These are phyloP conservation scores for Vinca major DNA, from an alignment of 305 asterid species.

Conservation along the genomic window DNA sequence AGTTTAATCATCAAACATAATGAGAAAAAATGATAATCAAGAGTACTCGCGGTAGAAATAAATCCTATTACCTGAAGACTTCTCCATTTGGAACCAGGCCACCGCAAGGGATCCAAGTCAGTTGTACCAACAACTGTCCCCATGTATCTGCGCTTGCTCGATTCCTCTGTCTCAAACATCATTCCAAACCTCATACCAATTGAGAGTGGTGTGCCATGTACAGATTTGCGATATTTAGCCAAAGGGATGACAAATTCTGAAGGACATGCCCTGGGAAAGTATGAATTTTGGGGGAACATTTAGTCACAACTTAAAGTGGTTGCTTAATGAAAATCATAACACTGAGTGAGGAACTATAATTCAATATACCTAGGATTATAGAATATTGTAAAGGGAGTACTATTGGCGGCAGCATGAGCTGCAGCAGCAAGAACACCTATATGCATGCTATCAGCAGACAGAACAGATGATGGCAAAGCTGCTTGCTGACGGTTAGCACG, in stretches of 20 bases:
- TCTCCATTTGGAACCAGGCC: conserved; percentile 95
- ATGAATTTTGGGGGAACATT: conserved; percentile 1
- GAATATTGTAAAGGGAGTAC: conserved; percentile 69
- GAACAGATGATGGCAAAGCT: conserved; percentile 69
- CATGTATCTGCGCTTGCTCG: conserved; percentile 83
- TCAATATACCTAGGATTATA: conserved; percentile 72
- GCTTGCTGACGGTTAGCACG: conserved; percentile 87
- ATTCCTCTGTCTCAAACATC: conserved; percentile 96
- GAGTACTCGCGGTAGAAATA: not conserved
- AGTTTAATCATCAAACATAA: conserved; percentile 1
- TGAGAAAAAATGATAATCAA: not conserved
- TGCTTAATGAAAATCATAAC: not conserved
- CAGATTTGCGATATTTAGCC: conserved; percentile 57
- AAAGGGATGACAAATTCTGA: conserved; percentile 80
- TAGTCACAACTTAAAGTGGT: not conserved
- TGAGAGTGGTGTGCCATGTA: conserved; percentile 63
- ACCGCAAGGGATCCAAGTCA: conserved; percentile 74
- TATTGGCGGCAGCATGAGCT: conserved; percentile 86
- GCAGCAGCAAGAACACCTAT: conserved; percentile 95
- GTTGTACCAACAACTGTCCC: conserved; percentile 70
- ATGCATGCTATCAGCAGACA: conserved; percentile 96
- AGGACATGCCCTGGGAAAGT: conserved; percentile 67
- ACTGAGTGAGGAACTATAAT: not conserved
- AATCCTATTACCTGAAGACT: conserved; percentile 54
- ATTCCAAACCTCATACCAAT: conserved; percentile 88